Evolutionary conservation across 129 eudicot genomes (phyloP).

Genomic region (Pulicaria dysenterica): DNA sequence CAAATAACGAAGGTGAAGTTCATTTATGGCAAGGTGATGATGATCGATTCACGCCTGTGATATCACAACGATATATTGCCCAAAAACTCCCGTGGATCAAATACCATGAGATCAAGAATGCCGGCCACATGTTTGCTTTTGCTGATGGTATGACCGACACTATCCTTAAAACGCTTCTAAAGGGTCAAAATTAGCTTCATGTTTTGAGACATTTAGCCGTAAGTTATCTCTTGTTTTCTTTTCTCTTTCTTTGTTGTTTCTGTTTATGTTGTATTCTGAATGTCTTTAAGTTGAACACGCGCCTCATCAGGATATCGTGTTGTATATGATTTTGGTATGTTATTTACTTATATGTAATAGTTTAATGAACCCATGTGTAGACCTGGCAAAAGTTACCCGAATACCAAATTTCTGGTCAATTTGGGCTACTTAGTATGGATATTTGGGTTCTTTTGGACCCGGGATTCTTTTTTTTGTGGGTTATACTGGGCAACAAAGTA

Average conservation of each 20-base stretch:
- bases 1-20: slow-evolving; percentile 58
- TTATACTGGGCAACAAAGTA: too few species aligned
- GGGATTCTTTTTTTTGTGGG: too few species aligned
- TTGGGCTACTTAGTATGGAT: too few species aligned
- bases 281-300: too few species aligned
- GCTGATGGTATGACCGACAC: slow-evolving; percentile 59
- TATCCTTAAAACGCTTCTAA: slow-evolving; percentile 53
- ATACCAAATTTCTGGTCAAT: too few species aligned
- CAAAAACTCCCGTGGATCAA: slow-evolving; percentile 67
- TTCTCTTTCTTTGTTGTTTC: neutral
- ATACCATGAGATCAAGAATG: slow-evolving; percentile 72
- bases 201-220: neutral
- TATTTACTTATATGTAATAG: too few species aligned
- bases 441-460: too few species aligned
- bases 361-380: too few species aligned
- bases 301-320: too few species aligned
- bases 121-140: slow-evolving; percentile 69
- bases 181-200: slow-evolving; percentile 22
- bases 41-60: slow-evolving; percentile 55
- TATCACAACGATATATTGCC: slow-evolving; percentile 69
- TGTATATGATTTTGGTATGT: too few species aligned
- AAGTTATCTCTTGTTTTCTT: neutral
- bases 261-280: neutral
- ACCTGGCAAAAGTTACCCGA: too few species aligned
- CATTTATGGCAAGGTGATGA: slow-evolving; percentile 89